Evolutionary conservation across 495 filamentous ascomycete genomes (phyloP).

Genomic region (Aspergillus leporis): DNA sequence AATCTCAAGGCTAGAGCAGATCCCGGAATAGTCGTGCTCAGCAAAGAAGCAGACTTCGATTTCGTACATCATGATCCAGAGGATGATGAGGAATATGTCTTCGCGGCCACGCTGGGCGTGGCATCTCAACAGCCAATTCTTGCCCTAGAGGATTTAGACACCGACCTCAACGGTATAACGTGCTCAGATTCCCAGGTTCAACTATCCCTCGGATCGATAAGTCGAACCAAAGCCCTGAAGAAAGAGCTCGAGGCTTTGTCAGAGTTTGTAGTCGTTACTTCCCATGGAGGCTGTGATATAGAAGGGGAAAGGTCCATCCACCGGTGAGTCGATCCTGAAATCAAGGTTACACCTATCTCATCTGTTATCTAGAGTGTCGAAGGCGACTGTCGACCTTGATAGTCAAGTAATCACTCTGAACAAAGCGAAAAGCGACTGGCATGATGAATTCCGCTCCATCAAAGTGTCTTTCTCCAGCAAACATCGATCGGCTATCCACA

Average conservation of each 20-base stretch:
- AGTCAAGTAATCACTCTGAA: conserved; percentile 1
- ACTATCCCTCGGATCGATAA: conserved; percentile 16
- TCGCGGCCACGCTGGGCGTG: conserved; percentile 15
- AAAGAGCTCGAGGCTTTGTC: conserved; percentile 7
- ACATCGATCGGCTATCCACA: conserved; percentile 6
- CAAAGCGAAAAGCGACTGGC: conserved; percentile 3
- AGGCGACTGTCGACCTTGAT: not conserved
- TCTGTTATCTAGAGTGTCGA: conserved; percentile 1
- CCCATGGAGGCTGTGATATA: conserved; percentile 29
- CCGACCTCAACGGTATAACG: conserved; percentile 19
- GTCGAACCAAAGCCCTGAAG: not conserved
- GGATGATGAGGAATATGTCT: conserved; percentile 4
- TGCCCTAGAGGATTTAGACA: conserved; percentile 28
- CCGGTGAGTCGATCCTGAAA: conserved; percentile 17
- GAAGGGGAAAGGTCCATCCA: conserved; percentile 28
- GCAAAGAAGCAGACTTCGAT: conserved; percentile 9
- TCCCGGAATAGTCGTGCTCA: not conserved
- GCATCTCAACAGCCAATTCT: conserved; percentile 25
- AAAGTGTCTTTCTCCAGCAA: conserved; percentile 10
- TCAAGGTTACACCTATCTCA: not conserved
- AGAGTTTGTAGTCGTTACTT: conserved; percentile 28
- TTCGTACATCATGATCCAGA: conserved; percentile 3
- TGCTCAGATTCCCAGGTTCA: conserved; percentile 21
- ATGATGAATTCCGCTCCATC: conserved; percentile 12
- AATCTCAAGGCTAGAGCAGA: conserved; percentile 6